Percentiles rank a stretch among this genome's conserved stretches.
phyloP scores from a whole-genome alignment of 352 stramenopile genomes.

The Globisporangium irregulare region DNA sequence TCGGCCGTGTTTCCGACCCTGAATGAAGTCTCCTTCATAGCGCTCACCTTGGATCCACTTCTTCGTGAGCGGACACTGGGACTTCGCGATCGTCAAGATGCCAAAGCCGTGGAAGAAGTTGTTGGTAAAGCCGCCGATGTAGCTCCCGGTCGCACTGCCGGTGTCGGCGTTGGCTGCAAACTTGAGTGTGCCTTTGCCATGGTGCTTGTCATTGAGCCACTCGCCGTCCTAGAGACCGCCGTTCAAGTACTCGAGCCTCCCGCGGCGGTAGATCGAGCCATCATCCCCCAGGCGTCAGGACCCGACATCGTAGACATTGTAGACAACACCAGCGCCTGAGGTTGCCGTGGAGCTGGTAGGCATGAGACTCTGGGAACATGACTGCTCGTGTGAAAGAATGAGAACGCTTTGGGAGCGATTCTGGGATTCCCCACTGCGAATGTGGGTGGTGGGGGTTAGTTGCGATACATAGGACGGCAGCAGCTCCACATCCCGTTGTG shows the following conservation, averaged over 20 bases:
- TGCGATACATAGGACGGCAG: neutral
- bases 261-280: conserved; percentile 67
- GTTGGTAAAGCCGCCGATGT: conserved; percentile 50
- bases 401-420: neutral
- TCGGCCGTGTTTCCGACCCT: conserved; percentile 48
- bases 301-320: conserved; percentile 43
- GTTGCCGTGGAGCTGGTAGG: neutral
- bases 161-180: conserved; percentile 28
- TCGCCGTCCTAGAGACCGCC: conserved; percentile 84
- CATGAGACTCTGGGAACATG: neutral
- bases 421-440: neutral
- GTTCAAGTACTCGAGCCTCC: conserved; percentile 64
- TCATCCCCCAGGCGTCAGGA: conserved; percentile 74
- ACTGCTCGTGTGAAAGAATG: neutral
- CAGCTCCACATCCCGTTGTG: neutral
- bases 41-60: conserved; percentile 52
- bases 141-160: conserved; percentile 19
- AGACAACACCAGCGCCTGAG: conserved; percentile 29
- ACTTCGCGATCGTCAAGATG: conserved; percentile 41
- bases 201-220: conserved; percentile 80
- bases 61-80: conserved; percentile 61
- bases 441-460: neutral
- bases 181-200: conserved; percentile 53
- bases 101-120: conserved; percentile 69
- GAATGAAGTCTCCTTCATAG: conserved; percentile 67